Base-by-base conservation (phyloP, 2,329 filamentous ascomycete species). In the Xylariaceae sp. region DNA sequence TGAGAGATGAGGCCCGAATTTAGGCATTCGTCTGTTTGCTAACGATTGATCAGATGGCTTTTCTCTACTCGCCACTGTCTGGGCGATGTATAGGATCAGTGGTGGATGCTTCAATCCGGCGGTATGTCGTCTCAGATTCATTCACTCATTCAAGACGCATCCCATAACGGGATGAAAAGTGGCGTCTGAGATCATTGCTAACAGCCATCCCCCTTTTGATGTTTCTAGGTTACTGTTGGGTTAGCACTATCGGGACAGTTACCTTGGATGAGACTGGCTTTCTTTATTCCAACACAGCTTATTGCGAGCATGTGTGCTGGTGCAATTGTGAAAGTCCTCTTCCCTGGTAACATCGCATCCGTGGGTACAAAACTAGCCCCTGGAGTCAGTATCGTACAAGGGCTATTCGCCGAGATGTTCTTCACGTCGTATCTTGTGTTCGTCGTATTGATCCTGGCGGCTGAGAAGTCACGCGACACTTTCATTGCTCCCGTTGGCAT, bases 401-500 rank as follows among this genome's bases (percentile, higher is more conserved):
- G 83, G 2, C 70, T 86, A 13, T 85, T 86, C 67, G 80, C 85
- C 61, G 83, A 86, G 68, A 80, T 84, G 75, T 82, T 86, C 67
- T 75, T 86, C 39, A 86, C 83, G 0, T 76, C 81, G 0, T 76
- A 84, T 67, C 75, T 87, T 13, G 78, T 86, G 9, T 80, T 86
- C 59, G 80, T 83, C 5, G 79, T 86, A 58, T 79, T 85, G 68
- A 88, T 88, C 83, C 75, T 88, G 39, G 85, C 85, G 0, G 80
- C 78, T 2, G 85, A 88, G 67, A 88, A 89, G 72, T 85, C 88
- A 67, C 82, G 82, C 63, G 82, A 81, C 4, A 89, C 86, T 0
- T 88, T 80, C 66, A 73, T 88, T 2, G 87, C 86, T 0, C 87
- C 87, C 0, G 73, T 89, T 0, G 86, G 83, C 0, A 88, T 90